A percentile compares a stretch with the other conserved stretches of the same genome.
Evolutionary conservation across 208 protist genomes (phyloP).

Genomic region (Leishmania braziliensis): DNA sequence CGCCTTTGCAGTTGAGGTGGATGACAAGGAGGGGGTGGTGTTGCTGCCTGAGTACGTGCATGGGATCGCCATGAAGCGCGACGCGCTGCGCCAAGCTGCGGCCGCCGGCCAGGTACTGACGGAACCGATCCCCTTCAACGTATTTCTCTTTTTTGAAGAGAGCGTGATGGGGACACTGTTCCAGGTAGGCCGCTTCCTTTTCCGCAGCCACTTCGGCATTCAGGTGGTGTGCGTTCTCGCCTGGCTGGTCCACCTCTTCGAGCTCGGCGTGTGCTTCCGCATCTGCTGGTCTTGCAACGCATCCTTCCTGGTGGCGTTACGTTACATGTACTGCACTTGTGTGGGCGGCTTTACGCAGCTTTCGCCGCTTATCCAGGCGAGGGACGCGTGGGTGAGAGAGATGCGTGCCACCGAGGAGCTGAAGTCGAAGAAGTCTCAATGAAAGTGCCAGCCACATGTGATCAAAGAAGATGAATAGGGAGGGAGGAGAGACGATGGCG

Average conservation of each 20-base stretch:
- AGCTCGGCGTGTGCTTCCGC: slow-evolving; percentile 51
- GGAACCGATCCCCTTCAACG: neutral
- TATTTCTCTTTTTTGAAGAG: slow-evolving; percentile 46
- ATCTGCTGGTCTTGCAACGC: slow-evolving; percentile 55
- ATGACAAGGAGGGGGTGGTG: slow-evolving; percentile 31
- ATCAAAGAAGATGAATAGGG: neutral
- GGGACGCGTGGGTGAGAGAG: slow-evolving; percentile 37
- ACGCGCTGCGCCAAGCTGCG: neutral
- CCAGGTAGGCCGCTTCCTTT: slow-evolving; percentile 29
- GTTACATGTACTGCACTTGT: slow-evolving; percentile 48
- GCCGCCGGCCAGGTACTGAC: neutral
- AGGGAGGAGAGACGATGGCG: no score
- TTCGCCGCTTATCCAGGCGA: slow-evolving; percentile 34
- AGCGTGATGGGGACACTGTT: slow-evolving; percentile 44
- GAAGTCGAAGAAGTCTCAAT: slow-evolving; percentile 17
- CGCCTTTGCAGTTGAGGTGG: slow-evolving; percentile 35
- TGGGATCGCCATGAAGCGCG: slow-evolving; percentile 2
- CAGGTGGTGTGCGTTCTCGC: slow-evolving; percentile 38
- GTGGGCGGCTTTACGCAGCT: slow-evolving; percentile 62
- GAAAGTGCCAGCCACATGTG: neutral
- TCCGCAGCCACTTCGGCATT: slow-evolving; percentile 41
- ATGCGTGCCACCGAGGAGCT: neutral
- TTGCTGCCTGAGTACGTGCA: slow-evolving; percentile 39
- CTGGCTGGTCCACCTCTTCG: slow-evolving; percentile 59
- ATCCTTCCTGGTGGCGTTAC: slow-evolving; percentile 12